These are phyloP conservation scores for Saturnispora galanensis DNA, from an alignment of 805 yeast species.

Conservation along the genomic window DNA sequence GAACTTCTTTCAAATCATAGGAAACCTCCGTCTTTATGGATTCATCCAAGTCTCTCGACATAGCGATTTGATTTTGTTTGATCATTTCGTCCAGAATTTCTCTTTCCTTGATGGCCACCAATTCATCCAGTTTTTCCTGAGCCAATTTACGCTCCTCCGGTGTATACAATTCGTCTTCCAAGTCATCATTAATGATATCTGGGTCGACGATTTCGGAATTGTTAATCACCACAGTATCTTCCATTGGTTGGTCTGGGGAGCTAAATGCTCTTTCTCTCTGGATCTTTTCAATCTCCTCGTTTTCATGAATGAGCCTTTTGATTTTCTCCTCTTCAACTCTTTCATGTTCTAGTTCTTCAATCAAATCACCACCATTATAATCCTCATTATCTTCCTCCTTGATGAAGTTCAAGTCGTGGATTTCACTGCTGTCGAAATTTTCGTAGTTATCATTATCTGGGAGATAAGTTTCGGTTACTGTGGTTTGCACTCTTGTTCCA, in stretches of 20 bases:
- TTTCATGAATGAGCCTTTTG: conserved; percentile 13
- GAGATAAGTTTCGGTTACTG: conserved; percentile 14
- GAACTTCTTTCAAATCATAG: neutral
- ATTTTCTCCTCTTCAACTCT: conserved; percentile 18
- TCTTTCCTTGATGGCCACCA: conserved; percentile 20
- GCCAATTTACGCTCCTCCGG: conserved; percentile 21
- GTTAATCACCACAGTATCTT: conserved; percentile 11
- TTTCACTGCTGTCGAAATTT: conserved; percentile 1
- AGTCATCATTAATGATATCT: conserved; percentile 1
- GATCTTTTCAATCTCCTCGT: conserved; percentile 30
- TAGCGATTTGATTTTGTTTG: conserved; percentile 16
- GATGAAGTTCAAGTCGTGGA: conserved; percentile 1
- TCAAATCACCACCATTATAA: conserved; percentile 6
- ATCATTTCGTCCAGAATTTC: conserved; percentile 20
- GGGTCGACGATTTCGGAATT: conserved; percentile 10
- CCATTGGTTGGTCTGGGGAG: conserved; percentile 8
- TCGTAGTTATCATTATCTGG: conserved; percentile 9
- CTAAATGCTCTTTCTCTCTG: conserved; percentile 22
- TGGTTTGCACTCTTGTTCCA: conserved; percentile 12
- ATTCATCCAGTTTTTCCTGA: conserved; percentile 20
- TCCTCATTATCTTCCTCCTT: conserved; percentile 7
- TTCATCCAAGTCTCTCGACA: conserved; percentile 5
- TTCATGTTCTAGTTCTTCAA: conserved; percentile 31
- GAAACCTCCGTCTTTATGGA: conserved; percentile 4
- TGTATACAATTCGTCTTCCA: conserved; percentile 12